Percentiles rank a stretch among this genome's conserved stretches.
Conservation (phyloP, 805 yeast species). For the Saturnispora serradocipensis region DNA sequence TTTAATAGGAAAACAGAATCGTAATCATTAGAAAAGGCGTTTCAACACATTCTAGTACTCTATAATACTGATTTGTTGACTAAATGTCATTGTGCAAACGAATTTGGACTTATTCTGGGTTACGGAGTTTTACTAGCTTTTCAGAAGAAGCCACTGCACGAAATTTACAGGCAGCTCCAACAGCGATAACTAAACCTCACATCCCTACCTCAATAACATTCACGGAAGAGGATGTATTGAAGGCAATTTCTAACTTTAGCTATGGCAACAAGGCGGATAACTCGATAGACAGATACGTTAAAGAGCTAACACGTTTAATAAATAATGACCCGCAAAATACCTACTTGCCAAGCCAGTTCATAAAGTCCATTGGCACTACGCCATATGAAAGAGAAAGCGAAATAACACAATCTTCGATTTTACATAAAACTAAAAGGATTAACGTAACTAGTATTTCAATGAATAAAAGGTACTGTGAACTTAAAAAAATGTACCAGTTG, state of each 20-base stretch:
- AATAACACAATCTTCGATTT: neutral
- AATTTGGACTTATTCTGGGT: neutral
- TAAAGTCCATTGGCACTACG: neutral
- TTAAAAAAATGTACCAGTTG: constrained; percentile 42
- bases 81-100: neutral
- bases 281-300: neutral
- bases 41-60: too few species aligned
- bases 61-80: neutral
- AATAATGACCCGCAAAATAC: neutral
- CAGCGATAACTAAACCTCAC: neutral
- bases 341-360: constrained; percentile 4
- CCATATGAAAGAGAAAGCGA: constrained; percentile 12
- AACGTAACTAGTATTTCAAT: constrained; percentile 55
- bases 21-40: neutral
- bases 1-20: neutral
- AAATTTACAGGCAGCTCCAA: neutral
- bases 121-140: neutral
- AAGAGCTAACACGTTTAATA: neutral
- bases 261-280: neutral
- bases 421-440: constrained; percentile 24
- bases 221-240: neutral
- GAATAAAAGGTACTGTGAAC: constrained; percentile 55
- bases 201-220: neutral
- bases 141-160: neutral
- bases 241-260: neutral